Percentiles rank a stretch among this genome's conserved stretches.
Conservation (phyloP, 129 eudicot species). For the Centrapalus pauciflorus region DNA sequence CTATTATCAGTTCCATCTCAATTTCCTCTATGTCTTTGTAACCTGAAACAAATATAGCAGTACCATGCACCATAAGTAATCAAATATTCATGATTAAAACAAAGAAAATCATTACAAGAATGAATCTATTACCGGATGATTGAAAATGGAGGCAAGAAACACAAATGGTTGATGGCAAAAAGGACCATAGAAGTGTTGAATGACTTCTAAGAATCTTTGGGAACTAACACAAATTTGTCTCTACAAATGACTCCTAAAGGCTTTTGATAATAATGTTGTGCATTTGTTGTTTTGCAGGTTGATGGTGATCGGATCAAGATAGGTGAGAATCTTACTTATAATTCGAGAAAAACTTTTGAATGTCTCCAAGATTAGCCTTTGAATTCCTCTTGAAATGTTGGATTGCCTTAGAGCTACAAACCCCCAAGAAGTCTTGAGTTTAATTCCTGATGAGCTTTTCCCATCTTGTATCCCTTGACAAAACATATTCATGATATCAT, state of each 20-base stretch:
- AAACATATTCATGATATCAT: not conserved
- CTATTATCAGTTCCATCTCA: slow-evolving; percentile 65
- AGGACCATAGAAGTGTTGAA: no score
- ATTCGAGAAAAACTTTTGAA: slow-evolving; percentile 52
- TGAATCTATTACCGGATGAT: no score
- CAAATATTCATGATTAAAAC: not conserved
- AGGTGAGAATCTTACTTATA: slow-evolving; percentile 42
- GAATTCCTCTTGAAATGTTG: slow-evolving; percentile 39
- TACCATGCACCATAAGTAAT: not conserved
- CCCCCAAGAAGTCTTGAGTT: slow-evolving; percentile 34
- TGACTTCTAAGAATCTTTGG: no score
- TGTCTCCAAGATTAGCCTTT: slow-evolving; percentile 36
- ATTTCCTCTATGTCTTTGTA: slow-evolving; percentile 42
- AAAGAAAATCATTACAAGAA: no score
- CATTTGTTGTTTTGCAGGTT: not conserved
- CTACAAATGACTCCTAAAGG: no score
- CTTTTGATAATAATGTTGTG: not conserved
- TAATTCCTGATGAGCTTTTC: slow-evolving; percentile 23
- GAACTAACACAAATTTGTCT: not conserved
- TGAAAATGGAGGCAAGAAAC: no score
- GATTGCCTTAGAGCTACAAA: slow-evolving; percentile 31
- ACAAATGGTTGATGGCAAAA: no score
- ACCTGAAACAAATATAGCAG: slow-evolving; percentile 19
- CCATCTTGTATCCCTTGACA: slow-evolving; percentile 17
- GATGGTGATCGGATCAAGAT: not conserved